Percentiles rank a stretch among this genome's conserved stretches.
phyloP scores from a whole-genome alignment of 2,329 filamentous ascomycete genomes.

The Arthroderma sp. region DNA sequence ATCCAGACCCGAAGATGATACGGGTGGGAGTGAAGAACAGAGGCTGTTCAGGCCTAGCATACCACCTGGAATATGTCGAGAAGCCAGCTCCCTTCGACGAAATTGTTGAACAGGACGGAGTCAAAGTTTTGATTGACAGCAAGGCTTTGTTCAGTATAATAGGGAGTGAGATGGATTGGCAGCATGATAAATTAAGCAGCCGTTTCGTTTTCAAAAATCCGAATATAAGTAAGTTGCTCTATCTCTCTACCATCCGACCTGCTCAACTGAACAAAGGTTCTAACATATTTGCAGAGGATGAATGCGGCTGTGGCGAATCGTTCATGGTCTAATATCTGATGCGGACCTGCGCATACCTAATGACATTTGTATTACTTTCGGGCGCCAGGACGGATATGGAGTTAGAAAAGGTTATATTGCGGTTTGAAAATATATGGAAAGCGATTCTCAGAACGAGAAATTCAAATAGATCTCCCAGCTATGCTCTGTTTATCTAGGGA shows the following conservation, averaged over 20 bases:
- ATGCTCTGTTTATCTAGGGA: no score
- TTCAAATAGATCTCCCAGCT: no score
- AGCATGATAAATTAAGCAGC: conserved; percentile 85
- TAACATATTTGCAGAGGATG: conserved; percentile 56
- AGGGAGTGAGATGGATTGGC: conserved; percentile 98
- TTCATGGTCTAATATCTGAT: conserved; percentile 59
- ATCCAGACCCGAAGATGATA: conserved; percentile 84
- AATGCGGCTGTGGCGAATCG: conserved; percentile 92
- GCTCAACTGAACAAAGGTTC: conserved; percentile 5
- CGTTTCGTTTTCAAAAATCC: conserved; percentile 92
- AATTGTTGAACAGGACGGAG: conserved; percentile 85
- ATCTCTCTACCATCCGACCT: neutral
- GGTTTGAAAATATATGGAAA: no score
- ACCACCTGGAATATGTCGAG: conserved; percentile 90
- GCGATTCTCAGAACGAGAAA: no score
- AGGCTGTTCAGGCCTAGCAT: conserved; percentile 85
- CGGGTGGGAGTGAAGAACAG: conserved; percentile 87
- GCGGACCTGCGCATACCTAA: no score
- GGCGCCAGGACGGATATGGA: no score
- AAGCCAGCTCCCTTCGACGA: conserved; percentile 82
- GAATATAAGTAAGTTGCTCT: conserved; percentile 72
- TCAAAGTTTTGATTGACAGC: conserved; percentile 90
- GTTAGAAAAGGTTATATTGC: no score
- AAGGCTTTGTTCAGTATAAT: conserved; percentile 98
- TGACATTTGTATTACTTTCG: no score